Evolutionary conservation across 148 eudicot species (phyloP).

Genomic region (Chenopodium berlandieri): DNA sequence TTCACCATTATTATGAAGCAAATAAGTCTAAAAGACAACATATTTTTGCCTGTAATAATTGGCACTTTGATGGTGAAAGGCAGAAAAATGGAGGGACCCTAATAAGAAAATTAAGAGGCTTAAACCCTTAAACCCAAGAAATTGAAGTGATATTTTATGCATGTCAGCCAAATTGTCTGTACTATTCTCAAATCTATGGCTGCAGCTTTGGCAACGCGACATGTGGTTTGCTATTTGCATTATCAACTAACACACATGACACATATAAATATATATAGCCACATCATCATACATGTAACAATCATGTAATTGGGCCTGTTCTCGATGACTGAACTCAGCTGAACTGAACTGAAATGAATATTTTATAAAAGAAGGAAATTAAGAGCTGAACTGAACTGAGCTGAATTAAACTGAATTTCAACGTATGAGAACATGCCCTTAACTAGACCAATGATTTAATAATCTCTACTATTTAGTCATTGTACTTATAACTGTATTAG

Average conservation of each 20-base stretch:
- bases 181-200: constrained; percentile 12
- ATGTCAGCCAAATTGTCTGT: background rate
- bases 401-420: too few species aligned
- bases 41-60: background rate
- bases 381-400: too few species aligned
- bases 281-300: background rate
- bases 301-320: background rate
- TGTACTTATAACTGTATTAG: too few species aligned
- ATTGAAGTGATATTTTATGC: background rate
- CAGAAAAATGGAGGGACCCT: background rate
- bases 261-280: too few species aligned
- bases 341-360: too few species aligned
- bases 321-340: too few species aligned
- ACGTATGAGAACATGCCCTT: background rate
- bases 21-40: constrained; percentile 1
- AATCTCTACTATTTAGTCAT: too few species aligned
- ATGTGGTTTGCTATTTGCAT: background rate
- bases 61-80: constrained; percentile 12
- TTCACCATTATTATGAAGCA: background rate
- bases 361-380: too few species aligned
- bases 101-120: background rate
- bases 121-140: background rate
- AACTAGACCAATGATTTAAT: background rate
- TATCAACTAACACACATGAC: too few species aligned
- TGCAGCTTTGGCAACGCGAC: background rate